Evolutionary conservation across 345 rosid species (phyloP).

Genomic region (Salix purpurea): DNA sequence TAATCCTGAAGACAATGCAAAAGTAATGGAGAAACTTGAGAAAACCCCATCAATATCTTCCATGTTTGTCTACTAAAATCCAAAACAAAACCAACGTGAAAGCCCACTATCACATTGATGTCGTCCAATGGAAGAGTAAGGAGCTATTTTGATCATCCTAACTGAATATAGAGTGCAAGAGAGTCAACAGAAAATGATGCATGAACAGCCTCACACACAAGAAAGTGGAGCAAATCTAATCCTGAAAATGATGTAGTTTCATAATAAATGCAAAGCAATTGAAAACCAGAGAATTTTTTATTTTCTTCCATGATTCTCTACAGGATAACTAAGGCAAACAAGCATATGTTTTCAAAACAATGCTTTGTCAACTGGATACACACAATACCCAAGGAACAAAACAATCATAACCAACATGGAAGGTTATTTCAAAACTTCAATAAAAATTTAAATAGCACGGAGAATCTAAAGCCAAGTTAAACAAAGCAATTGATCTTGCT

Average conservation of each 20-base stretch:
- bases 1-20: neutral
- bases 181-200: too few relatives aligned
- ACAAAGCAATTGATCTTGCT: neutral
- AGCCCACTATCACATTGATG: too few relatives aligned
- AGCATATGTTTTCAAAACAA: neutral
- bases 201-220: too few relatives aligned
- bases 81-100: too few relatives aligned
- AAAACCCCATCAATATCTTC: neutral
- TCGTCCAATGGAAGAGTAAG: too few relatives aligned
- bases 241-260: too few relatives aligned
- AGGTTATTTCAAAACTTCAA: neutral
- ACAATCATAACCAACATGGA: neutral
- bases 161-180: too few relatives aligned
- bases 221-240: too few relatives aligned
- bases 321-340: constrained; percentile 31
- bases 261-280: neutral
- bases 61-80: neutral
- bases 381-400: neutral
- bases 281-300: neutral
- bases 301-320: constrained; percentile 68
- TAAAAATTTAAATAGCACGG: neutral
- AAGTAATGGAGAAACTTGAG: neutral
- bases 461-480: neutral
- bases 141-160: too few relatives aligned
- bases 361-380: neutral